Evolutionary conservation across 2,329 filamentous ascomycete genomes (phyloP).

Genomic region (Metarhizium anisopliae): DNA sequence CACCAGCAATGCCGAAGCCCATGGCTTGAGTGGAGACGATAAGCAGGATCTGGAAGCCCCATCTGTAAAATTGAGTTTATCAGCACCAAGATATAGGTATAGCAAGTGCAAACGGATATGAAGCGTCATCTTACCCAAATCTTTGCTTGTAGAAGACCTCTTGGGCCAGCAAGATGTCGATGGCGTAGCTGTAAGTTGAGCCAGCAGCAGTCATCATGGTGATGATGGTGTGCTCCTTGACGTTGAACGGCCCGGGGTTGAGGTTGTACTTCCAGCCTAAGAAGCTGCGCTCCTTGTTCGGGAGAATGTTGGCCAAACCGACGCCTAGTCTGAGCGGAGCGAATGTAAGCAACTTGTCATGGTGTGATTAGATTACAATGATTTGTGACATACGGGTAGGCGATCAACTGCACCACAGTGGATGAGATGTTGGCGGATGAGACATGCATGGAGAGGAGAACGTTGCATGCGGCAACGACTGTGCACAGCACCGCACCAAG

Average conservation of each 20-base stretch:
- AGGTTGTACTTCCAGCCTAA: slow-evolving; percentile 21
- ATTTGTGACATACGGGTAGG: slow-evolving; percentile 31
- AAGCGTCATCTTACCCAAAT: slow-evolving; percentile 24
- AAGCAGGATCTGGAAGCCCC: slow-evolving; percentile 48
- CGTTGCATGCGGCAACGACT: slow-evolving; percentile 44
- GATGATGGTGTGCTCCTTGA: slow-evolving; percentile 38
- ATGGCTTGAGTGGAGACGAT: slow-evolving; percentile 51
- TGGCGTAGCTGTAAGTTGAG: slow-evolving; percentile 21
- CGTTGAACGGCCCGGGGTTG: slow-evolving; percentile 31
- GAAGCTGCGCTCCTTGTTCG: slow-evolving; percentile 16
- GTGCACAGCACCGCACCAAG: slow-evolving; percentile 49
- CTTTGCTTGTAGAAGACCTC: slow-evolving; percentile 38
- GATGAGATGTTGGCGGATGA: slow-evolving; percentile 40
- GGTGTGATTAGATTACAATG: neutral
- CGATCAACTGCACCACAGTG: slow-evolving; percentile 43
- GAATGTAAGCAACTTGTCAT: neutral
- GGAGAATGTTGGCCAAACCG: slow-evolving; percentile 19
- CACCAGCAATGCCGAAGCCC: slow-evolving; percentile 52
- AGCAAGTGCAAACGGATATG: neutral
- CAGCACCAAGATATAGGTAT: neutral
- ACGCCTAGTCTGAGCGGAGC: slow-evolving; percentile 10
- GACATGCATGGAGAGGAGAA: slow-evolving; percentile 38
- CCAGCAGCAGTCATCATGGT: slow-evolving; percentile 28
- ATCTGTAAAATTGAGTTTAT: slow-evolving; percentile 13
- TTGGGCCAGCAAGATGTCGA: slow-evolving; percentile 28